phyloP scores from a whole-genome alignment of 208 protist species.

The Leishmania arabica region DNA sequence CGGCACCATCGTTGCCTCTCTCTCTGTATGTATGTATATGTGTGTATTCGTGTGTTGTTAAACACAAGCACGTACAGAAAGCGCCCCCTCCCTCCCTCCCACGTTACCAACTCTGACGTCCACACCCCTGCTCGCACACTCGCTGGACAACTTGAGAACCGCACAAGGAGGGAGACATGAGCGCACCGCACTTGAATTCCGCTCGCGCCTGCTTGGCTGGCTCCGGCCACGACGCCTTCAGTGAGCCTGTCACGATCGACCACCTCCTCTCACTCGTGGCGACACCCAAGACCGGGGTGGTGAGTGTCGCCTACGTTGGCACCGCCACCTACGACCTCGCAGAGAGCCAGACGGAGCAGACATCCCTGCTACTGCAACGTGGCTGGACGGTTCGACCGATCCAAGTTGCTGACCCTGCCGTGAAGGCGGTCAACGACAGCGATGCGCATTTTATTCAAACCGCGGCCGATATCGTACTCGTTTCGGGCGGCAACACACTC shows the following conservation, averaged over 20 bases:
- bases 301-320: conserved; percentile 83
- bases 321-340: conserved; percentile 90
- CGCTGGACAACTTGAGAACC: neutral
- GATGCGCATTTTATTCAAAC: conserved; percentile 39
- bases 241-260: conserved; percentile 48
- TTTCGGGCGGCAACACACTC: conserved; percentile 91
- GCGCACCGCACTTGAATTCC: conserved; percentile 20
- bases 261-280: conserved; percentile 57
- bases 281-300: conserved; percentile 18
- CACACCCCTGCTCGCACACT: neutral
- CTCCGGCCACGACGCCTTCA: conserved; percentile 58
- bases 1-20: neutral
- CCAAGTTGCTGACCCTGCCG: conserved; percentile 57
- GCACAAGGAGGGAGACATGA: neutral
- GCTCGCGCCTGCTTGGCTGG: conserved; percentile 76
- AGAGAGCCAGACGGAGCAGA: conserved; percentile 39
- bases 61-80: neutral
- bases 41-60: neutral
- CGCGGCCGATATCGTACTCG: conserved; percentile 73
- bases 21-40: too few relatives aligned
- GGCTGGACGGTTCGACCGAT: conserved; percentile 61
- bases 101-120: neutral
- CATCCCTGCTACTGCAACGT: conserved; percentile 40
- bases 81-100: neutral
- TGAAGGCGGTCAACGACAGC: conserved; percentile 20